Base-by-base conservation (phyloP, 2,329 filamentous ascomycete genomes). In the Fusarium temperatum region DNA sequence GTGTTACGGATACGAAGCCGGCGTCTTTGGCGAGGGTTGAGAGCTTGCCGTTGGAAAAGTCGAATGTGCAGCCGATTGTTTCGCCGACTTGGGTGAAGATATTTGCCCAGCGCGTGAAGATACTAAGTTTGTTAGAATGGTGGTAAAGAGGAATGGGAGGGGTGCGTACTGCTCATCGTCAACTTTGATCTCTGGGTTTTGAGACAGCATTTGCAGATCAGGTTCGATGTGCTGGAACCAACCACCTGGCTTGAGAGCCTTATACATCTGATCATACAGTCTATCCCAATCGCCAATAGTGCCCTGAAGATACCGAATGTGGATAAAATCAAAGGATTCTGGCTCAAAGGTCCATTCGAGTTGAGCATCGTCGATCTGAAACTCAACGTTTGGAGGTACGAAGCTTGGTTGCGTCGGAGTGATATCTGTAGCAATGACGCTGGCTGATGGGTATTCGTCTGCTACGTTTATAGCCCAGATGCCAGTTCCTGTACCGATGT, bases 311-410 rank as follows among this genome's bases (percentile, higher is more conserved):
- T 77, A 78, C 2, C 81, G 79, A 5, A 80, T 72, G 35, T 83
- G 81, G 28, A 83, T 78, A 32, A 79, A 82, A 55, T 83, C 81
- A 30, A 79, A 77, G 0, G 78, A 74, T 3, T 77, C 68, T 0
- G 73, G 71, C 15, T 78, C 69, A 39, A 76, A 78, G 0, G 88
- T 82, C 89, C 89, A 91, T 2, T 79, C 75, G 6, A 68, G 58
- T 26, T 80, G 74, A 14, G 76, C 78, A 39, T 84, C 81, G 18
- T 84, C 83, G 22, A 84, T 80, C 22, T 82, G 77, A 54, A 84
- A 84, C 8, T 75, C 72, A 10, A 82, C 57, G n/a, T 84, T 83
- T 6, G 82, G 82, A 0, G 82, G 80, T 2, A 79, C 70, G n/a
- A 75, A 79, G 7, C 51, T 58, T 10, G 76, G 75, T 0, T 77